Base-by-base conservation (phyloP, 305 asterid species). In the Fraxinus ornus region DNA sequence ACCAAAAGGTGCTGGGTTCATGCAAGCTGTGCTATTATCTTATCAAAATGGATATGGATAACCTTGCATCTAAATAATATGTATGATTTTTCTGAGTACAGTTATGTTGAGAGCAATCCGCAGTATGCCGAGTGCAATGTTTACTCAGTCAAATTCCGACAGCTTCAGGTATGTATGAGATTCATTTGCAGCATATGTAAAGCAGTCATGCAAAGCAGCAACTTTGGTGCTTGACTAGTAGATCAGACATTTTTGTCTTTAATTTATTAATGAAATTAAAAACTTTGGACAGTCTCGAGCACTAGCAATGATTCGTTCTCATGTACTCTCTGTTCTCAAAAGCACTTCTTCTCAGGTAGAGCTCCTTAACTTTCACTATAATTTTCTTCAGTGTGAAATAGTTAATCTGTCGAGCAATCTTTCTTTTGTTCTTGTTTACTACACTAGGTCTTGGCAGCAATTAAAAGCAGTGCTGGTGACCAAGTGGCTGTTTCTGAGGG, bases 101-200 rank as follows among this genome's bases (percentile, higher is more conserved):
- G 99, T 83, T 97, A 97, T 91, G 97, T 94, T 72, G 99, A 97
- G 89, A 89, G 92, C 88, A 94, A 94, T 86, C 99, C 98, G 74
- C 98, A 97, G 85, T 97, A 94, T 90, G 97, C 99, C 55, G 99
- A 97, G 90, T 93, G 98, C 94, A 92, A 90, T 86, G 96, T 97
- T 82, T 94, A 97, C 92, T 90, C 94, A 89, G 98, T 97, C 89
- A 97, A 97, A 88, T 94, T 97, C 90, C 97, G 97, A 81, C 98
- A 97, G 86, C 97, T 97, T 83, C 99, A 97, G 98, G 99, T 94
- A 85, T 81, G 84, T 83, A 77, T 39, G 77, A 19, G 72, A 78
- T 73, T 68, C 41, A 32, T 62, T 86, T 76, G 75, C 64, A 75
- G 35, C 47, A 49, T 55, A 64, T 52, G 57, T 47, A 57, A 37